Evolutionary conservation across 2,329 filamentous ascomycete species (phyloP).

Genomic region (Thielaviopsis ethacetica): DNA sequence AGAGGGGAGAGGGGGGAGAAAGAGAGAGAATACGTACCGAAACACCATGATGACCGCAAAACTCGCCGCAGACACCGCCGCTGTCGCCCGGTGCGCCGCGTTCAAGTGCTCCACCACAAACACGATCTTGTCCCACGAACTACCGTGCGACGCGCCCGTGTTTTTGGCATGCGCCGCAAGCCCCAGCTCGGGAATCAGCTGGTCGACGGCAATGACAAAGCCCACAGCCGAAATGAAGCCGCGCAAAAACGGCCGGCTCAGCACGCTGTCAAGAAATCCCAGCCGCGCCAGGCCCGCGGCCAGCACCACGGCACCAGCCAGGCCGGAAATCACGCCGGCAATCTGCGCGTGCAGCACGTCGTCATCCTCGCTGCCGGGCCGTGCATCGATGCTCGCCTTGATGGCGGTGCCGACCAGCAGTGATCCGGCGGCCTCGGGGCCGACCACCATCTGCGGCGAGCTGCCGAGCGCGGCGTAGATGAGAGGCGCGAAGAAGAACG

Average conservation of each 20-base stretch:
- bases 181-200: constrained; percentile 80
- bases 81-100: constrained; percentile 58
- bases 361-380: constrained; percentile 46
- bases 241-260: constrained; percentile 79
- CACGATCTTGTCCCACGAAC: constrained; percentile 66
- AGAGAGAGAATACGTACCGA: constrained; percentile 34
- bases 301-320: constrained; percentile 80
- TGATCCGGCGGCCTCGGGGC: constrained; percentile 86
- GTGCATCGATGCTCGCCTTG: constrained; percentile 55
- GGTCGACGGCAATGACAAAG: constrained; percentile 89
- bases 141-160: constrained; percentile 59
- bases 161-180: constrained; percentile 49
- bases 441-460: constrained; percentile 84
- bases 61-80: constrained; percentile 58
- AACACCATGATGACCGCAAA: constrained; percentile 85
- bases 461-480: constrained; percentile 85
- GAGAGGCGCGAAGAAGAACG: constrained; percentile 82
- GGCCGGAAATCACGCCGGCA: constrained; percentile 72
- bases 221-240: constrained; percentile 97
- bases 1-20: no score
- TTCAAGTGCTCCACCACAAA: constrained; percentile 57
- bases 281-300: constrained; percentile 69
- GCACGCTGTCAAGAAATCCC: constrained; percentile 85
- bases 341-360: constrained; percentile 58
- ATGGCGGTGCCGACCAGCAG: constrained; percentile 79